phyloP scores from a whole-genome alignment of 2,329 filamentous ascomycete species.

The Colletotrichum euphorbiae region DNA sequence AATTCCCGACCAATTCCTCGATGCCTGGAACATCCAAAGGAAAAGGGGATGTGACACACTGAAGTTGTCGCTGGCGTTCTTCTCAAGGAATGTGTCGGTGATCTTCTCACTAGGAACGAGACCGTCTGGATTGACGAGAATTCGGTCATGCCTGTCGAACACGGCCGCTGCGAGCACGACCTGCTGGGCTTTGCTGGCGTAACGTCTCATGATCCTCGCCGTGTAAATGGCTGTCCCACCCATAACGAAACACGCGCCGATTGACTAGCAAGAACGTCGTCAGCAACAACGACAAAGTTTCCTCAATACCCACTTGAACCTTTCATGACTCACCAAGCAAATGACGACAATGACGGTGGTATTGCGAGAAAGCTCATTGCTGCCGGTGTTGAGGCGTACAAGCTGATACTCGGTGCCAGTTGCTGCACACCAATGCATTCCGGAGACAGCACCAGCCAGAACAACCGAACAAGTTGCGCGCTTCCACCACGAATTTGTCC shows the following conservation, averaged over 20 bases:
- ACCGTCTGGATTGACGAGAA: constrained; percentile 78
- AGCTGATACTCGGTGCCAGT: constrained; percentile 77
- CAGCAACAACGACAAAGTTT: background rate
- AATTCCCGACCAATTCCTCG: constrained; percentile 80
- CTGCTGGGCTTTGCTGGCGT: constrained; percentile 70
- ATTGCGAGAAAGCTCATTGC: constrained; percentile 64
- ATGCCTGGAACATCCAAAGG: constrained; percentile 87
- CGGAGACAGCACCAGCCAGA: constrained; percentile 80
- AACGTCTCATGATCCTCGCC: constrained; percentile 63
- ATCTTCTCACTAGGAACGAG: constrained; percentile 79
- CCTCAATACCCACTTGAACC: background rate
- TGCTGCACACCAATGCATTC: constrained; percentile 89
- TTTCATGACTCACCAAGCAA: constrained; percentile 67
- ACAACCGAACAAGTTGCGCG: constrained; percentile 73
- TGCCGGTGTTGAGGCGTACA: constrained; percentile 55
- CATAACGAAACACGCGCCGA: constrained; percentile 71
- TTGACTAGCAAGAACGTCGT: constrained; percentile 58
- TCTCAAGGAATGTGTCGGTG: constrained; percentile 80
- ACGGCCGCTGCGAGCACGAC: constrained; percentile 70
- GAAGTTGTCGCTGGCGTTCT: constrained; percentile 76
- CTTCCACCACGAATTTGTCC: constrained; percentile 85
- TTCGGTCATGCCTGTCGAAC: constrained; percentile 73
- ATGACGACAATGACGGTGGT: constrained; percentile 80
- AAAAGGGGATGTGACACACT: constrained; percentile 82
- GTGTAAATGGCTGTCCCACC: constrained; percentile 66